phyloP scores from a whole-genome alignment of 148 eudicot species.

The Pharnaceum exiguum region DNA sequence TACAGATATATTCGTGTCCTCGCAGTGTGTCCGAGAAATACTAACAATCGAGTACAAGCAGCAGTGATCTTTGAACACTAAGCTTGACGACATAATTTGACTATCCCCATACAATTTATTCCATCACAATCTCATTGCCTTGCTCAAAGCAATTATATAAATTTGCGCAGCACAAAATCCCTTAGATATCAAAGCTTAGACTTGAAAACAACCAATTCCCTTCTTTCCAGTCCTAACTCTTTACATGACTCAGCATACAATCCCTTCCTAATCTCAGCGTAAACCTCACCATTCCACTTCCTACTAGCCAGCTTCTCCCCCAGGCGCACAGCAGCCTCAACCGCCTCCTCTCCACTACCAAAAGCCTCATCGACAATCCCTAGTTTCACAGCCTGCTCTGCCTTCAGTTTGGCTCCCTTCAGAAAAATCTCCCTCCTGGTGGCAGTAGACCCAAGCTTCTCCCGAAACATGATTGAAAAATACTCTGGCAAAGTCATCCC shows the following conservation, averaged over 20 bases:
- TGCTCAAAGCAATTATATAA: no score
- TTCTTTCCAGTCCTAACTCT: conserved; percentile 20
- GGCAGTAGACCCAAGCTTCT: conserved; percentile 15
- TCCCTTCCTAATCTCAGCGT: conserved; percentile 38
- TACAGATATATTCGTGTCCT: no score
- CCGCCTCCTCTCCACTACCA: conserved; percentile 17
- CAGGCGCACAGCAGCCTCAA: conserved; percentile 13
- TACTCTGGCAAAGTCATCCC: conserved; percentile 33
- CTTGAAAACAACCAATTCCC: conserved; percentile 11
- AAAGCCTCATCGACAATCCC: conserved; percentile 26
- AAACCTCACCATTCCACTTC: conserved; percentile 39
- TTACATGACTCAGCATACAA: conserved; percentile 29
- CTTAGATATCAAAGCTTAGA: conserved; percentile 37
- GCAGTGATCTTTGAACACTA: no score
- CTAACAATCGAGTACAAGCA: no score
- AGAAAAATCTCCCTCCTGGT: conserved; percentile 26
- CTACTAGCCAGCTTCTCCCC: conserved; percentile 24
- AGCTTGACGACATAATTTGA: no score
- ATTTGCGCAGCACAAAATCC: no score
- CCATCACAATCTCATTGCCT: no score
- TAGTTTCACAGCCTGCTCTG: conserved; percentile 25
- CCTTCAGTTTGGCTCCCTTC: conserved; percentile 29
- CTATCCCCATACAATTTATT: no score
- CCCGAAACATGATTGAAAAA: conserved; percentile 20
- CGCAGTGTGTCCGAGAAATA: no score